Base-by-base conservation (phyloP, 2,329 filamentous ascomycete genomes). In the Diplodia intermedia region DNA sequence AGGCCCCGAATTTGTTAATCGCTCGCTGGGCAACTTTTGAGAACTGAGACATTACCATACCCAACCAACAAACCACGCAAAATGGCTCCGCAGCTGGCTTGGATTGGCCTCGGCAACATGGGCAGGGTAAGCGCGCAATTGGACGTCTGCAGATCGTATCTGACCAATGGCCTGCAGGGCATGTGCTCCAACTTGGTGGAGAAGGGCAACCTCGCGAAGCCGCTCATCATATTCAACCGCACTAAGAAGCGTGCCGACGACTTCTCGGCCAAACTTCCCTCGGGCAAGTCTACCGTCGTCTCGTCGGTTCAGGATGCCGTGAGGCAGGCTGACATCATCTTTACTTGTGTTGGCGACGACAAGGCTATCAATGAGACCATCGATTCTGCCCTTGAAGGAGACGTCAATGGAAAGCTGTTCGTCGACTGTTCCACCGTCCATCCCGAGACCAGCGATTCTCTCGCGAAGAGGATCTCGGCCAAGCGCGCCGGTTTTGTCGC, bases 341-440 rank as follows among this genome's bases (percentile, higher is more conserved):
- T 97, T 82, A 88, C 88, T 70, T 96, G 92, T 75, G 84, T 97
- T 3, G 88, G 90, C 71, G 90, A 95, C 75, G 93, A 97, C 76
- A 82, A 86, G 2, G 91, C 91, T 5, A 88, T 96, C 53, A 85
- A 88, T 68, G 81, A 85, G 4, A 87, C 88, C 23, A 85, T 92
- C 69, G 78, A 84, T 52, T 76, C 83, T 3, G 86, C 90, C 36
- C 80, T 92, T 3, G 73, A 85, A 57, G 75, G 80, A 20, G 81
- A 88, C 68, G 80, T 91, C 20, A 83, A 83, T 33, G 89, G 88
- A 70, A 97, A 97, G 81, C 82, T 95, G 18, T 89, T 97, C 72
- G 86, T 97, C 38, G 93, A 97, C 76, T 94, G 91, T 84, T 95
- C 92, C 3, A 97, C 93, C 31, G 87, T 97, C 43, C 91, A 95